These are phyloP conservation scores for Erodium trifolium DNA, from an alignment of 441 rosid genomes.

Conservation along the genomic window DNA sequence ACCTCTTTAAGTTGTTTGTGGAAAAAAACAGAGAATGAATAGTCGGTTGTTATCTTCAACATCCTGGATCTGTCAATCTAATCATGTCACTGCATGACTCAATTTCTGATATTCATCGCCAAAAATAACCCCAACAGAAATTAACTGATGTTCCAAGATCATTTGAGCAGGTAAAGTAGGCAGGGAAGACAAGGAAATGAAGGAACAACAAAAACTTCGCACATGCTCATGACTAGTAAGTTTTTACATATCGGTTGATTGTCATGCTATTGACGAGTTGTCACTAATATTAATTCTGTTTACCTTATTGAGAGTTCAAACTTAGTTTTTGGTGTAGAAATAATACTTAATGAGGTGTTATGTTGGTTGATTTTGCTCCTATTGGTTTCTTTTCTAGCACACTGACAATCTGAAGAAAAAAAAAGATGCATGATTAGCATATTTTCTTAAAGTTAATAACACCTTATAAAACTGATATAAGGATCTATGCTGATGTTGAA, in stretches of 20 bases:
- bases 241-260: neutral
- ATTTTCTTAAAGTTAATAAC: neutral
- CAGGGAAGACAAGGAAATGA: neutral
- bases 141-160: neutral
- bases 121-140: neutral
- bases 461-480: neutral
- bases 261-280: too few species aligned
- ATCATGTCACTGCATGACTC: neutral
- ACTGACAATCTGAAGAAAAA: neutral
- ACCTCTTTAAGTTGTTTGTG: neutral
- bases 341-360: neutral
- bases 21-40: neutral
- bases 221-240: neutral
- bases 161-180: neutral
- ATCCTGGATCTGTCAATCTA: neutral
- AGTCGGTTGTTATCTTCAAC: neutral
- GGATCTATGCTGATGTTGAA: neutral
- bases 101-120: neutral
- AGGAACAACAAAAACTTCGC: neutral
- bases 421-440: neutral
- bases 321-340: neutral
- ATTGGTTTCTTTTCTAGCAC: neutral
- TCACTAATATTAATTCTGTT: too few species aligned
- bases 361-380: neutral
- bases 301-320: too few species aligned